phyloP scores from a whole-genome alignment of 2,329 filamentous ascomycete genomes.

The Alternaria gaisen region DNA sequence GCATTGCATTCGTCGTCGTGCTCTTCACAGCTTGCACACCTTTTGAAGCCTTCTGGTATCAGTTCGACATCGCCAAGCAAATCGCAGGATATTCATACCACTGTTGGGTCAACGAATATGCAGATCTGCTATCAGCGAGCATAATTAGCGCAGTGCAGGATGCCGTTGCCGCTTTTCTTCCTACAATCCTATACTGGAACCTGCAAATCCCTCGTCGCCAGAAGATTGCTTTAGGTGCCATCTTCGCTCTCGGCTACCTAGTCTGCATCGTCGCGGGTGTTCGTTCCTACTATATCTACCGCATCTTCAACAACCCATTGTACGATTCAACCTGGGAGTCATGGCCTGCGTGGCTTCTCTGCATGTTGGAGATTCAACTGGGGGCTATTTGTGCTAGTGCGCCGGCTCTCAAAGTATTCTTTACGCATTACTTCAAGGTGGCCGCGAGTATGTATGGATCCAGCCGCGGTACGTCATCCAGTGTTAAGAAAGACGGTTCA shows the following conservation, averaged over 20 bases:
- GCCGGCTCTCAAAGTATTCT: constrained; percentile 30
- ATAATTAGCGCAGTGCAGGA: constrained; percentile 30
- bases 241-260: constrained; percentile 29
- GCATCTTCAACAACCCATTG: constrained; percentile 20
- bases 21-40: constrained; percentile 21
- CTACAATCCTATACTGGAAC: constrained; percentile 33
- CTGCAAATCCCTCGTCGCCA: constrained; percentile 27
- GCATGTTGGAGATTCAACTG: constrained; percentile 27
- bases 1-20: constrained; percentile 23
- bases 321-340: constrained; percentile 31
- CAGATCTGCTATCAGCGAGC: constrained; percentile 21
- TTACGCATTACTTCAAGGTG: constrained; percentile 13
- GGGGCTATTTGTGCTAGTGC: constrained; percentile 29
- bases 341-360: constrained; percentile 22
- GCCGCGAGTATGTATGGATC: not conserved
- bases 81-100: constrained; percentile 12
- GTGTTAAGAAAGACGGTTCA: not conserved
- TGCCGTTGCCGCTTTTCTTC: constrained; percentile 24
- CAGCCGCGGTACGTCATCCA: not conserved
- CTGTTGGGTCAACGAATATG: constrained; percentile 30
- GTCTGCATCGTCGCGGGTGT: constrained; percentile 19
- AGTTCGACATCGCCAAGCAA: constrained; percentile 16
- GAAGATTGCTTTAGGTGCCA: constrained; percentile 25
- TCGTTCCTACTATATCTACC: constrained; percentile 18
- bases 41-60: constrained; percentile 29